phyloP scores from a whole-genome alignment of 495 filamentous ascomycete species.

The Neurospora sp. region DNA sequence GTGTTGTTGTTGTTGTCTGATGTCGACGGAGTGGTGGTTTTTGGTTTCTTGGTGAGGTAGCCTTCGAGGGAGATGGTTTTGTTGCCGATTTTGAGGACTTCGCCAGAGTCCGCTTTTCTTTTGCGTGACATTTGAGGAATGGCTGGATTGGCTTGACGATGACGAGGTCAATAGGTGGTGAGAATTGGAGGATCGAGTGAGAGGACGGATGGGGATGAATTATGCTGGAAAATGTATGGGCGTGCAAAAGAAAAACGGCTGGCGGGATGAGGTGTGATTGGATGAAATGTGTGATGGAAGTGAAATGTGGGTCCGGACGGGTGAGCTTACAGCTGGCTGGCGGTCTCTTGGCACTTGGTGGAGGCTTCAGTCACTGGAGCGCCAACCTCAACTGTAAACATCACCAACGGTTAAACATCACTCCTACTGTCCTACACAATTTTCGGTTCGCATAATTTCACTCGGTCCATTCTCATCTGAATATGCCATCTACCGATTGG shows the following conservation, averaged over 20 bases:
- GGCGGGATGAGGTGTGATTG: not conserved
- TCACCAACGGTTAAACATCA: not conserved
- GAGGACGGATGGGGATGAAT: not conserved
- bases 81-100: constrained; percentile 27
- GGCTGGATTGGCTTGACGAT: not conserved
- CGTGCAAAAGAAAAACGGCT: not conserved
- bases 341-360: not conserved
- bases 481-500: no score
- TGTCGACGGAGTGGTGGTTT: constrained; percentile 6
- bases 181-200: not conserved
- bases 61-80: constrained; percentile 31
- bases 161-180: not conserved
- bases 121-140: not conserved
- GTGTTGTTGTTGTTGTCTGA: not conserved
- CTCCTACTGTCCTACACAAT: no score
- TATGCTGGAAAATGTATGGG: not conserved
- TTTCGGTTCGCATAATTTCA: no score
- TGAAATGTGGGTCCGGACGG: not conserved
- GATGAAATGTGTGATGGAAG: not conserved
- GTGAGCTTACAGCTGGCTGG: not conserved
- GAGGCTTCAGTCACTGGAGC: not conserved
- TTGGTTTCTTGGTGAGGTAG: constrained; percentile 27
- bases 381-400: not conserved
- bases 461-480: no score
- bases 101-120: not conserved